Evolutionary conservation across 1,284 basidiomycete genomes (phyloP), one percentile per base, ranked within the genome.

Genomic region (Cryptococcus sp.): DNA sequence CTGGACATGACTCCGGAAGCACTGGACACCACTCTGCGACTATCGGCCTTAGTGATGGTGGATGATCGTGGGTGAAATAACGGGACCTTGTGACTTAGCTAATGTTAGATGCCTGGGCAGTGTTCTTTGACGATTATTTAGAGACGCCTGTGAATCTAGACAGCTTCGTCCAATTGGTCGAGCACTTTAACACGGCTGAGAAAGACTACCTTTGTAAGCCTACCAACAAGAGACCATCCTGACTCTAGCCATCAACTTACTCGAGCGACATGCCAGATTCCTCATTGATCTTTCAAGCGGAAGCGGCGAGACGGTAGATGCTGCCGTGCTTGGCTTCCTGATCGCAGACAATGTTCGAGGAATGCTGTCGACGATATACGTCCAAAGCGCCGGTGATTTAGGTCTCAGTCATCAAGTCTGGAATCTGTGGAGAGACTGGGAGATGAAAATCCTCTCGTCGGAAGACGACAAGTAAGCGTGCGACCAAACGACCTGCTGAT

Each of bases 161-260:
- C 45, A 80, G 78, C 13, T 75, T 84, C 21, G 64, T 80, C 40
- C 81, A 83, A 44, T 69, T 88, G 11, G 70, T 88, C 51, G 79
- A 80, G n/a, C 59, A 84, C 43, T 91, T 85, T 66, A 73, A 78
- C 41, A 80, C 78, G 43, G 88, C 89, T 16, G 87, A 89, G 67
- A 75, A 72, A 16, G 89, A 92, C 63, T 91, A 91, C 67, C 66
- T 90, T 25, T 91, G 89, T 91, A 70, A 73, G 87, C 72, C 50
- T 49, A 45, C 62, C 32, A 45, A 48, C 28, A 9, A 7, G 7
- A 21, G 18, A 48, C 14, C 54, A 39, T 39, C 16, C 14, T 58
- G 23, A 54, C 41, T 25, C 61, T 65, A 91, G 88, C 87, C 34
- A 83, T 88, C 34, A 78, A 83, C 0, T 75, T 91, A 39, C 78